Percentiles rank a stretch among this genome's conserved stretches.
These are phyloP conservation scores for Trichocomaceae sp. DNA, from an alignment of 2,329 filamentous ascomycete species.

Conservation along the genomic window DNA sequence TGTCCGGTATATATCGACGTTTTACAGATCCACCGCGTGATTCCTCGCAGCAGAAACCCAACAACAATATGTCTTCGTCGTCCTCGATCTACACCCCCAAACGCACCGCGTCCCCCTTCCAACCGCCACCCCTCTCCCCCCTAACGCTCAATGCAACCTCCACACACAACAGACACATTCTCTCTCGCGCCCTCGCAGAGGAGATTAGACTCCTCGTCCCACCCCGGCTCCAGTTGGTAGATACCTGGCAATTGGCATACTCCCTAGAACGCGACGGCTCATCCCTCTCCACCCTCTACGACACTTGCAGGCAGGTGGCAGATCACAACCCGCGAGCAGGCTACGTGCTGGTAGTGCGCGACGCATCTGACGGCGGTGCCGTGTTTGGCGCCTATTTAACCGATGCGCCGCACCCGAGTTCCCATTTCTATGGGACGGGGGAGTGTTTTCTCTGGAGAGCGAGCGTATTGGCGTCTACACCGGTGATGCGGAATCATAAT, in stretches of 20 bases:
- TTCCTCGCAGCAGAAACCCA: slow-evolving; percentile 1
- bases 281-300: slow-evolving; percentile 77
- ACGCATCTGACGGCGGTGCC: slow-evolving; percentile 46
- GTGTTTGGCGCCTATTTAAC: slow-evolving; percentile 92
- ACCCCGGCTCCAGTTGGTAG: slow-evolving; percentile 75
- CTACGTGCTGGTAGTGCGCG: slow-evolving; percentile 81
- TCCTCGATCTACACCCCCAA: slow-evolving; percentile 38
- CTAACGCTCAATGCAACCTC: slow-evolving; percentile 55
- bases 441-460: slow-evolving; percentile 92
- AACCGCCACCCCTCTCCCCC: slow-evolving; percentile 81
- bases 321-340: slow-evolving; percentile 64
- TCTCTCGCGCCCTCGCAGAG: slow-evolving; percentile 71
- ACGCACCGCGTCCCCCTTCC: slow-evolving; percentile 69
- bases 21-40: slow-evolving; percentile 43
- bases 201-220: slow-evolving; percentile 88
- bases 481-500: slow-evolving; percentile 20
- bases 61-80: slow-evolving; percentile 38
- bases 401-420: slow-evolving; percentile 70
- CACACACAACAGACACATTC: slow-evolving; percentile 47
- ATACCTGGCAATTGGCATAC: slow-evolving; percentile 81
- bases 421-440: slow-evolving; percentile 90
- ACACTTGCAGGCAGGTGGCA: slow-evolving; percentile 62
- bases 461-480: slow-evolving; percentile 53
- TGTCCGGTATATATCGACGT: slow-evolving; percentile 61
- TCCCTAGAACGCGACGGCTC: slow-evolving; percentile 89